Conservation (phyloP, 805 yeast genomes). For the Kregervanrija fluxuum region DNA sequence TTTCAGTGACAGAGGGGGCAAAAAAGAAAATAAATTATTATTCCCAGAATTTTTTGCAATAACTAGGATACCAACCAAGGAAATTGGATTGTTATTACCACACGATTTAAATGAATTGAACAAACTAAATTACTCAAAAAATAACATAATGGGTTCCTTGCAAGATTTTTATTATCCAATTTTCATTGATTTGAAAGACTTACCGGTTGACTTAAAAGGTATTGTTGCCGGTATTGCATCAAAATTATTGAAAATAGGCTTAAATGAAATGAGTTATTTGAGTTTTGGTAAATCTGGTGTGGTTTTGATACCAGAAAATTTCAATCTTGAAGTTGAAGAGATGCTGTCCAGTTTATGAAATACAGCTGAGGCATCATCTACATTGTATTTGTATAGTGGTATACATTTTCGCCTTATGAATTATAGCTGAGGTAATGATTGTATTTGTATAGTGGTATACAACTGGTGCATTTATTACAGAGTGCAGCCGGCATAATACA, state of each 20-base stretch:
- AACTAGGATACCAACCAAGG: constrained; percentile 44
- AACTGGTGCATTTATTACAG: no score
- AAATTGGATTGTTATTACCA: constrained; percentile 42
- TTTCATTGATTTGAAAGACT: constrained; percentile 41
- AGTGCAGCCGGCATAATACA: no score
- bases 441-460: no score
- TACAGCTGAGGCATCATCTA: background rate
- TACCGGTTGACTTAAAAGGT: constrained; percentile 58
- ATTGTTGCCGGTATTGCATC: constrained; percentile 61
- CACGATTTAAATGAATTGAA: constrained; percentile 30
- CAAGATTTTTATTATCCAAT: constrained; percentile 53
- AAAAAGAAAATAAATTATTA: constrained; percentile 1
- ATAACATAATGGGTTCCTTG: constrained; percentile 46
- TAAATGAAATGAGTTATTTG: constrained; percentile 48
- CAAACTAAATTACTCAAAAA: constrained; percentile 33
- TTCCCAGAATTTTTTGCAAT: constrained; percentile 42
- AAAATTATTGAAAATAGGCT: constrained; percentile 28
- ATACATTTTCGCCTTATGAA: constrained; percentile 2
- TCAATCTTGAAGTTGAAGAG: constrained; percentile 11
- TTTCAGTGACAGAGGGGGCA: background rate
- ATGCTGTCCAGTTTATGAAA: constrained; percentile 6
- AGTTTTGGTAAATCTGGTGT: constrained; percentile 56
- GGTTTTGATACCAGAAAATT: constrained; percentile 50
- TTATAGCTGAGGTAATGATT: background rate
- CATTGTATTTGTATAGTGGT: no score